Base-by-base conservation (phyloP, 108 stramenopile species). In the Schizochytrium sp. region DNA sequence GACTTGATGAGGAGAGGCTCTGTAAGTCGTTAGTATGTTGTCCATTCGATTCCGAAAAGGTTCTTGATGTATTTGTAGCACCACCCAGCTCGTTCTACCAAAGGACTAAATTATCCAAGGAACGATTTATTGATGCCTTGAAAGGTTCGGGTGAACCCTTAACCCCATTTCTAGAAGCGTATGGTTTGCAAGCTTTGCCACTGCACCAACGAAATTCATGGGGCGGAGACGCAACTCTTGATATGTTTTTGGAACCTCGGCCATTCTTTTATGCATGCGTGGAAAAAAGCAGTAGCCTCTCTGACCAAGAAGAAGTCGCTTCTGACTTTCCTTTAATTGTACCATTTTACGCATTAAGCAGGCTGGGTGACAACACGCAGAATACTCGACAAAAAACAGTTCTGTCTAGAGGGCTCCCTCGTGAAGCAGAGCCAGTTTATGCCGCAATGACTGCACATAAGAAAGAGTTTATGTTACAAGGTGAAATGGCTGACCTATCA, bases 251-350 rank as follows among this genome's bases (percentile, higher is more conserved):
- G 0, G 28, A 69, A 44, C 64, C 64, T 8, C 8, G 19, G 64
- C 64, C 64, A 44, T 69, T 69, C 64, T 69, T 69, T 44, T 69
- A 69, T 69, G 64, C 64, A 44, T 69, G 64, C 15, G 28, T 44
- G 44, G 64, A 69, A 28, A 28, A 28, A 28, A 28, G 0, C 28
- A 0, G 28, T 28, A 28, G 28, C 28, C 28, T 28, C 28, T 28
- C 28, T 28, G 28, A 28, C 28, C 28, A 28, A 28, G 28, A 28
- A 28, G 28, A 28, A 28, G 28, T 28, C 28, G 28, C 28, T 0
- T 28, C 28, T 28, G 28, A 28, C 28, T 28, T 28, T 28, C 28
- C 28, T 28, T 28, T 28, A 28, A 28, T 28, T 28, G 28, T 28
- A 28, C 28, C 28, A 28, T 28, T 28, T 28, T 28, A 28, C 28